Evolutionary conservation across 129 eudicot genomes (phyloP).

Genomic region (Flaveria trinervia): DNA sequence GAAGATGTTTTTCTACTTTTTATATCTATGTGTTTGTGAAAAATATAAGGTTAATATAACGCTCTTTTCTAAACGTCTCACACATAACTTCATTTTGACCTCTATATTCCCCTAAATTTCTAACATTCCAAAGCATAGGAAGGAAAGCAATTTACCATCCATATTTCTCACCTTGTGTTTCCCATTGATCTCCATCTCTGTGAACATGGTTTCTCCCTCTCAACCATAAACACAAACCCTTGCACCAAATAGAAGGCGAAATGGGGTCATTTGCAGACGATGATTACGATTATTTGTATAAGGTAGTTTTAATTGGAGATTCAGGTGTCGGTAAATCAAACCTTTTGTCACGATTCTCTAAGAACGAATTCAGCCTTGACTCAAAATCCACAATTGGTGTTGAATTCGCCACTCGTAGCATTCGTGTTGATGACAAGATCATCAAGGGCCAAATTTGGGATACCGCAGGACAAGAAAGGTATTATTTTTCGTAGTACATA

Average conservation of each 20-base stretch:
- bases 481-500: not conserved
- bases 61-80: not conserved
- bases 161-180: constrained; percentile 13
- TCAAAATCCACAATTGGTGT: constrained; percentile 44
- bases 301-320: constrained; percentile 39
- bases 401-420: constrained; percentile 43
- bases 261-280: constrained; percentile 37
- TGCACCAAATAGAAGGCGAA: constrained; percentile 21
- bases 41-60: no score
- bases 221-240: constrained; percentile 27
- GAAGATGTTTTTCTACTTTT: no score
- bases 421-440: constrained; percentile 34
- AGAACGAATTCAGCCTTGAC: constrained; percentile 45
- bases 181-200: constrained; percentile 17
- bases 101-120: constrained; percentile 26
- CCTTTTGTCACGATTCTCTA: constrained; percentile 38
- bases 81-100: constrained; percentile 17
- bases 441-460: constrained; percentile 45
- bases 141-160: not conserved
- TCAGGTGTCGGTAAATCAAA: constrained; percentile 44
- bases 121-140: constrained; percentile 14
- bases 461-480: constrained; percentile 48
- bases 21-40: no score
- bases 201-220: constrained; percentile 3
- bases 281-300: constrained; percentile 39